Base-by-base conservation (phyloP, 208 protist genomes). In the Leishmania martiniquensis region DNA sequence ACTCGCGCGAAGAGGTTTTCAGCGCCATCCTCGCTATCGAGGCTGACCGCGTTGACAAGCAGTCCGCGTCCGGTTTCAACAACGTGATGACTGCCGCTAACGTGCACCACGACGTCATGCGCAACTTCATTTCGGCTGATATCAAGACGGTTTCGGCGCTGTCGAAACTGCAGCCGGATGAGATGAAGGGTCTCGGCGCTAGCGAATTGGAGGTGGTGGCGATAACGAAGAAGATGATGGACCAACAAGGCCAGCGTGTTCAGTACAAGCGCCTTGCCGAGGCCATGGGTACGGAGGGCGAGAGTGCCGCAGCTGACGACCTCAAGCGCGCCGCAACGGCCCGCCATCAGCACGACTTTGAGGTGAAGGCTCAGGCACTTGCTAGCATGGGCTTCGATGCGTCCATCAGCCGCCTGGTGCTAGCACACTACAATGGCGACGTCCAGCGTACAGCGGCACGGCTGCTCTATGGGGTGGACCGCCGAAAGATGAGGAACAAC, bases 391-490 rank as follows among this genome's bases (percentile, higher is more conserved):
- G 93, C 44, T 96, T 93, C 66, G 80, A 81, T 10, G 86, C 77
- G 74, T 62, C 66, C 6, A 79, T 89, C 62, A 78, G 79, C 39
- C 86, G 87, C 39, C 76, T 92, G 1, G 82, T 88, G 5, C 81
- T 95, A 32, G 92, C 91, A 17, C 93, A 95, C 78, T 95, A 95
- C 84, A 93, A 94, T 85, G 90, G 89, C 68, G 87, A 95, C 54
- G 87, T 95, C 65, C 76, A 97, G 75, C 90, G 89, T 80, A 83
- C 89, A 0, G 88, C 87, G 6, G 86, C 85, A 0, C 89, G 89
- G 20, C 85, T 95, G 10, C 73, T 97, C 57, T 87, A 85, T 68
- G 89, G 88, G 57, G 76, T 91, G 39, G 78, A 91, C 76, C 59
- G 60, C 52, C 75, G 65, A 5, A 77, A 80, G 54, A 91, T 95